Evolutionary conservation across 768 basidiomycete genomes (phyloP).

Genomic region (Mycena latifolia): DNA sequence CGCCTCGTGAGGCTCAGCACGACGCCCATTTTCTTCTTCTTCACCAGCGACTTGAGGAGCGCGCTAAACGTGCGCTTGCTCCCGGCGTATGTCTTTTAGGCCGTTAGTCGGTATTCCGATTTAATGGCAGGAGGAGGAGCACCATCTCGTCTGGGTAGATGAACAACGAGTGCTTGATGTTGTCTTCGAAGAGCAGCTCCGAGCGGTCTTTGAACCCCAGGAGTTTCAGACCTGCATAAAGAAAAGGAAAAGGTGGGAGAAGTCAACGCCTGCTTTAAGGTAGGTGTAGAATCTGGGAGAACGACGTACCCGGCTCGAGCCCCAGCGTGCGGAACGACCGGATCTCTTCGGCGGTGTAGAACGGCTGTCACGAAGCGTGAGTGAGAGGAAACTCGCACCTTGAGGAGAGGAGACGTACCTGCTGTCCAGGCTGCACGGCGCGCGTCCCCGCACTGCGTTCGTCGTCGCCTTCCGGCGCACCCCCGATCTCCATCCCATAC

Average conservation of each 20-base stretch:
- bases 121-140: constrained; percentile 34
- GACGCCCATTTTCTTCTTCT: constrained; percentile 87
- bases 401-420: constrained; percentile 53
- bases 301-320: constrained; percentile 82
- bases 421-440: constrained; percentile 62
- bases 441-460: constrained; percentile 50
- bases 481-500: constrained; percentile 57
- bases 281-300: too few species aligned
- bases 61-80: constrained; percentile 94
- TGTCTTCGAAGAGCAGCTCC: constrained; percentile 86
- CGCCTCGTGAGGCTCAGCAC: constrained; percentile 76
- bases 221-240: constrained; percentile 92
- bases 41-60: constrained; percentile 83
- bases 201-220: constrained; percentile 89
- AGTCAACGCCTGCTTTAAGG: too few species aligned
- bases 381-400: constrained; percentile 6
- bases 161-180: constrained; percentile 92
- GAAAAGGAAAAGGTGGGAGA: background rate
- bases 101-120: constrained; percentile 21
- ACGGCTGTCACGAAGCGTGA: constrained; percentile 63
- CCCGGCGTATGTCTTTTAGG: constrained; percentile 78
- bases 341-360: constrained; percentile 88
- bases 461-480: constrained; percentile 53
- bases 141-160: constrained; percentile 94
- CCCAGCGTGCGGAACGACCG: constrained; percentile 86